Base-by-base conservation (phyloP, 2,329 filamentous ascomycete genomes). In the Cladosporium velox region DNA sequence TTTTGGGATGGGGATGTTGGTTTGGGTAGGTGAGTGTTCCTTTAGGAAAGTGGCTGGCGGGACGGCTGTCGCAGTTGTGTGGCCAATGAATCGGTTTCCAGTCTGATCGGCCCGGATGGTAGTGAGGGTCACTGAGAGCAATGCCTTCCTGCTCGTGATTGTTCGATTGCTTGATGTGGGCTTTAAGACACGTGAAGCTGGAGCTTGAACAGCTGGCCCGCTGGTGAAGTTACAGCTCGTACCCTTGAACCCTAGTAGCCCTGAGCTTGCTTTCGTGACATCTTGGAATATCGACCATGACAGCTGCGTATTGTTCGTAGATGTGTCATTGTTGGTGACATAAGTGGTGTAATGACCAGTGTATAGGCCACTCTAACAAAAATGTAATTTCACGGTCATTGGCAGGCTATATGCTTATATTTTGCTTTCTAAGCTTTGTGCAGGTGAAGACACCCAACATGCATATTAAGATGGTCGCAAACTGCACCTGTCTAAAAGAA, bases 71-170 rank as follows among this genome's bases (percentile, higher is more conserved):
- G 41, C n/a, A n/a, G 4, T 11, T 4, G 4, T 12, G 41, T 47
- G 8, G n/a, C 2, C 38, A n/a, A 14, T 10, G 3, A n/a, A 0
- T 21, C n/a, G n/a, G 10, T 1, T 24, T 2, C n/a, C 41, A 3
- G 7, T 21, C 8, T 4, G 41, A 5, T 47, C n/a, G 41, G n/a
- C 21, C 10, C 41, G 10, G n/a, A 21, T 7, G 10, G n/a, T 47
- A 47, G 41, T 47, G 41, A 47, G 41, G 41, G 41, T 47, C 41
- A 47, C 41, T 47, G 41, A n/a, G 41, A 21, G 41, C n/a, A 47
- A 47, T 47, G 41, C 10, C 41, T 47, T 21, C n/a, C 41, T 47
- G 41, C 41, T 44, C 38, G 38, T 44, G 41, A 4, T 12, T 21
- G 41, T 47, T 47, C n/a, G 21, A 21, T 47, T 47, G 41, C 7